These are phyloP conservation scores for Rhizophlyctis rosea DNA, from an alignment of 192 early-diverging fungal species.

Conservation along the genomic window DNA sequence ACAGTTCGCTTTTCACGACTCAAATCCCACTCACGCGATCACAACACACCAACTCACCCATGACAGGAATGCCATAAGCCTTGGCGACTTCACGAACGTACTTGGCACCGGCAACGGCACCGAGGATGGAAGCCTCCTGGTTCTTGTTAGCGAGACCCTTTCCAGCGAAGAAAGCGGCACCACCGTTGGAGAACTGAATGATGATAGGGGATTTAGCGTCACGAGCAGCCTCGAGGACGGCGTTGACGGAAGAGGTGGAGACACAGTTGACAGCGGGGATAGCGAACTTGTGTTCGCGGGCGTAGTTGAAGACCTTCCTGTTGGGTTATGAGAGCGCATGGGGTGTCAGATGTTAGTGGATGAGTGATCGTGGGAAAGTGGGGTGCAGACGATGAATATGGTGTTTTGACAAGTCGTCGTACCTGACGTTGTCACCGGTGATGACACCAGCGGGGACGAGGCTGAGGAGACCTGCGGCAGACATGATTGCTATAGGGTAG, in stretches of 20 bases:
- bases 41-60: slow-evolving; percentile 45
- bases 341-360: no score
- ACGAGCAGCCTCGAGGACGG: slow-evolving; percentile 90
- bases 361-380: no score
- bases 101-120: slow-evolving; percentile 88
- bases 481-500: no score
- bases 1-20: not conserved
- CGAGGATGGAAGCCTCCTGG: slow-evolving; percentile 85
- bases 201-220: slow-evolving; percentile 90
- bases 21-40: not conserved
- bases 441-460: slow-evolving; percentile 88
- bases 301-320: slow-evolving; percentile 51
- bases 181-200: slow-evolving; percentile 95
- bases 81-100: slow-evolving; percentile 77
- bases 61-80: slow-evolving; percentile 71
- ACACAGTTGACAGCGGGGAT: slow-evolving; percentile 98
- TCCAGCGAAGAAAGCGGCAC: slow-evolving; percentile 87
- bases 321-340: not conserved
- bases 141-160: slow-evolving; percentile 88
- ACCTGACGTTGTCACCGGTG: slow-evolving; percentile 88
- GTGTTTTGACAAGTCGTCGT: no score
- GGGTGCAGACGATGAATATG: no score
- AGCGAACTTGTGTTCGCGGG: slow-evolving; percentile 76
- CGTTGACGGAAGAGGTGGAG: slow-evolving; percentile 87
- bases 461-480: slow-evolving; percentile 61